Percentiles rank a stretch among this genome's conserved stretches.
These are phyloP conservation scores for Mycosarcoma mackinlayi DNA, from an alignment of 1,284 basidiomycete species.

Conservation along the genomic window DNA sequence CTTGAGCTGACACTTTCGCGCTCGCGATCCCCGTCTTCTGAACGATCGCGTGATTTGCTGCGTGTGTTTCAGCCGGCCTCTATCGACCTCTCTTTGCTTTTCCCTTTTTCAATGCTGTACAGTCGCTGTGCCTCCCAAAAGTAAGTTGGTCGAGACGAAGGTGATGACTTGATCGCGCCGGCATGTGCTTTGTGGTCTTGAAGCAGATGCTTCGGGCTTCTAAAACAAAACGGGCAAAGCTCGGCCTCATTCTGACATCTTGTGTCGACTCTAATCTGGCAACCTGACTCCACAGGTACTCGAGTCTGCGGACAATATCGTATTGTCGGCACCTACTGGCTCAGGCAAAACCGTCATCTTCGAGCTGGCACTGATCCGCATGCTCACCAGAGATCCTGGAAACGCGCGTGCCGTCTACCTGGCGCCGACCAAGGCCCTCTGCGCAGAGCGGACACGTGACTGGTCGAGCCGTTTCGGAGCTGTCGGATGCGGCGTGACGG, in stretches of 20 bases:
- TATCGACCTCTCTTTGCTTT: constrained; percentile 86
- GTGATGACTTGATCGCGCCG: too few species aligned
- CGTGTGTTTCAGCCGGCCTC: constrained; percentile 76
- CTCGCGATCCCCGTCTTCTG: too few species aligned
- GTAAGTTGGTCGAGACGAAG: constrained; percentile 73
- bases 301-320: constrained; percentile 81
- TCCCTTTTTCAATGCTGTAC: constrained; percentile 87
- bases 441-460: constrained; percentile 83
- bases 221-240: neutral
- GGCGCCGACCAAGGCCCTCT: constrained; percentile 87
- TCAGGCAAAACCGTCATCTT: constrained; percentile 76
- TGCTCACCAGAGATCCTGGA: constrained; percentile 72
- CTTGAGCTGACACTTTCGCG: too few species aligned
- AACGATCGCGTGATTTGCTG: too few species aligned
- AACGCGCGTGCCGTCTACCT: constrained; percentile 82
- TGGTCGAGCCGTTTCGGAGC: constrained; percentile 83
- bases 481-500: constrained; percentile 78
- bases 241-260: neutral
- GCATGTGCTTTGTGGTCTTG: too few species aligned
- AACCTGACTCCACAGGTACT: constrained; percentile 74
- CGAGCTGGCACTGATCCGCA: constrained; percentile 85
- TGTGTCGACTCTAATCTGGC: too few species aligned
- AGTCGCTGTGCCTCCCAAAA: constrained; percentile 81
- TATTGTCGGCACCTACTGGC: constrained; percentile 59
- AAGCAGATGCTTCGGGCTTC: too few species aligned